These are phyloP conservation scores for Priceomyces castillae DNA, from an alignment of 805 yeast species.

Conservation along the genomic window DNA sequence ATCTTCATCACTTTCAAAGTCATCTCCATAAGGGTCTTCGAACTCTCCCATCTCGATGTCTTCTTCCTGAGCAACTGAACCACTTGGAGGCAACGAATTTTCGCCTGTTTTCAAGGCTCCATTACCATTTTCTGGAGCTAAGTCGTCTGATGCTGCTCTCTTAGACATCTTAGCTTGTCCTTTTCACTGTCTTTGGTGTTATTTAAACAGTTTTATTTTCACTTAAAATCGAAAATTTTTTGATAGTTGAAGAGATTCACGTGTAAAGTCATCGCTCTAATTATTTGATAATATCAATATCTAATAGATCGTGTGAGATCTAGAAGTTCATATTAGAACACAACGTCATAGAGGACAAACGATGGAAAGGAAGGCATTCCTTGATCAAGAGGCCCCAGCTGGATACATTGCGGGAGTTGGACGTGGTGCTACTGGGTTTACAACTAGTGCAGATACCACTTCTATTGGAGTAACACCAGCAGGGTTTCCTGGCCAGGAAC, in stretches of 20 bases:
- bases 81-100: slow-evolving; percentile 41
- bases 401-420: slow-evolving; percentile 93
- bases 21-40: slow-evolving; percentile 89
- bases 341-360: not conserved
- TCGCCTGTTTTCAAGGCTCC: slow-evolving; percentile 35
- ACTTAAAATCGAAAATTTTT: not conserved
- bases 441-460: slow-evolving; percentile 78
- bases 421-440: slow-evolving; percentile 92
- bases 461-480: slow-evolving; percentile 16
- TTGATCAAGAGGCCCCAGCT: slow-evolving; percentile 83
- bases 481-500: not conserved
- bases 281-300: not conserved
- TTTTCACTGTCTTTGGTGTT: not conserved
- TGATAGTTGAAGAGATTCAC: not conserved
- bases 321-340: too few species aligned
- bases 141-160: slow-evolving; percentile 43
- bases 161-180: slow-evolving; percentile 43
- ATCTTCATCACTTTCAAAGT: slow-evolving; percentile 88
- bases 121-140: slow-evolving; percentile 14
- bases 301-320: not conserved
- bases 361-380: slow-evolving; percentile 60
- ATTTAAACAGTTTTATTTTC: not conserved
- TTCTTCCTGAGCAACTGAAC: slow-evolving; percentile 17
- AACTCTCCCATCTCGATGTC: slow-evolving; percentile 75
- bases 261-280: not conserved